Evolutionary conservation across 495 filamentous ascomycete species (phyloP).

Genomic region (Aspergillus saccharolyticus): DNA sequence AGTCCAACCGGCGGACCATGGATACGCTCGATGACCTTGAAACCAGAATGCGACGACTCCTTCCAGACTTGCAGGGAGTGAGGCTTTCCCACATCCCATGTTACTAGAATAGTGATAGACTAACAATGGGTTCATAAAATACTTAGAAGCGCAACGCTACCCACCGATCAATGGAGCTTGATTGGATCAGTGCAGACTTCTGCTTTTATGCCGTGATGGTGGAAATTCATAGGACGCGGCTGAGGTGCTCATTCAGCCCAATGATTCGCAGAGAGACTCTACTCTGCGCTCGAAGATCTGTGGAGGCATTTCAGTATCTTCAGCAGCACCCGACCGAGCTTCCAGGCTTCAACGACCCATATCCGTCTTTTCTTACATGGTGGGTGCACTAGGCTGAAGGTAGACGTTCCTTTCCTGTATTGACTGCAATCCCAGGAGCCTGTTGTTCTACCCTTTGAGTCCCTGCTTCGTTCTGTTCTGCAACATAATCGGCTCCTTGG

Average conservation of each 20-base stretch:
- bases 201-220: not conserved
- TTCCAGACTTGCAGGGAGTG: not conserved
- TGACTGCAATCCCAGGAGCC: not conserved
- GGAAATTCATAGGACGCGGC: not conserved
- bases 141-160: not conserved
- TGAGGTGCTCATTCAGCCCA: not conserved
- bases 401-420: too few relatives aligned
- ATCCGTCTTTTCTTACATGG: not conserved
- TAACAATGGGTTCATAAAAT: not conserved
- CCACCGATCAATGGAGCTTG: not conserved
- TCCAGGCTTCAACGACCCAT: not conserved
- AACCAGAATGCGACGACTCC: not conserved
- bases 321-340: not conserved
- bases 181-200: not conserved
- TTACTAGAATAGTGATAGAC: not conserved
- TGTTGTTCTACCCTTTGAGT: not conserved
- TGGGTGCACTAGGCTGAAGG: not conserved
- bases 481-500: not conserved
- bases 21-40: not conserved
- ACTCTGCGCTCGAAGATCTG: not conserved
- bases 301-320: not conserved
- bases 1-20: not conserved
- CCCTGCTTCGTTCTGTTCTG: not conserved
- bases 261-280: not conserved
- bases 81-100: not conserved